Conservation (phyloP, 768 basidiomycete species). For the Lentinula edodes region DNA sequence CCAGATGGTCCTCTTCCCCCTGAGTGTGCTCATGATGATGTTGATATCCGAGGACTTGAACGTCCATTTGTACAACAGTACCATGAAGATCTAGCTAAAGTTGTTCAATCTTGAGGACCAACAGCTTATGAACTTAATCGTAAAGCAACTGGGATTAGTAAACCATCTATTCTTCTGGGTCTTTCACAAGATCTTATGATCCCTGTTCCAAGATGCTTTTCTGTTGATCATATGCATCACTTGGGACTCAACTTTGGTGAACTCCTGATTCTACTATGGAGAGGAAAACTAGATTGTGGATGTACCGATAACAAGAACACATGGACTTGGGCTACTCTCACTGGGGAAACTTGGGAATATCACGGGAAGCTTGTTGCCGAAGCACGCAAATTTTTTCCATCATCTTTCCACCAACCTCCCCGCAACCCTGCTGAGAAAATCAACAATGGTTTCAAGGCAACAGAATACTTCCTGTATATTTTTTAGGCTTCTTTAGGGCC, state of each 20-base stretch:
- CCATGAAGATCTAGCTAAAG: constrained; percentile 15
- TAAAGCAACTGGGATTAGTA: constrained; percentile 27
- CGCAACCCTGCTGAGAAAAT: constrained; percentile 26
- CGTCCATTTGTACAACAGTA: neutral
- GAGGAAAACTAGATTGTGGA: constrained; percentile 15
- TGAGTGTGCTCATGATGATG: neutral
- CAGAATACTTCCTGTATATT: constrained; percentile 21
- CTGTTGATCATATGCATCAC: constrained; percentile 39
- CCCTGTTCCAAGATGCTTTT: constrained; percentile 27
- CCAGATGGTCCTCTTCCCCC: neutral
- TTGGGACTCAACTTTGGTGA: constrained; percentile 19
- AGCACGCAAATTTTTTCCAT: constrained; percentile 14
- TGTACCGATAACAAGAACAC: constrained; percentile 8
- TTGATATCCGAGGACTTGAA: neutral
- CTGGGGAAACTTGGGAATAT: constrained; percentile 11
- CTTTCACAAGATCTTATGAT: constrained; percentile 17
- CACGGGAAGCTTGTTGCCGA: constrained; percentile 18
- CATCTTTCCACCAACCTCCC: constrained; percentile 22
- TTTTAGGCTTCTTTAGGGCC: constrained; percentile 17
- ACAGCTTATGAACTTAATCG: constrained; percentile 20
- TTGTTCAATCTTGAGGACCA: constrained; percentile 15
- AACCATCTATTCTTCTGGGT: constrained; percentile 30
- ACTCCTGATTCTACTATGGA: constrained; percentile 18
- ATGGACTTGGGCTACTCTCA: constrained; percentile 19
- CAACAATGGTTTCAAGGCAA: constrained; percentile 24